Evolutionary conservation across 768 basidiomycete species (phyloP), one percentile per base, ranked within the genome.

Genomic region (Cystofilobasidium ferigula): DNA sequence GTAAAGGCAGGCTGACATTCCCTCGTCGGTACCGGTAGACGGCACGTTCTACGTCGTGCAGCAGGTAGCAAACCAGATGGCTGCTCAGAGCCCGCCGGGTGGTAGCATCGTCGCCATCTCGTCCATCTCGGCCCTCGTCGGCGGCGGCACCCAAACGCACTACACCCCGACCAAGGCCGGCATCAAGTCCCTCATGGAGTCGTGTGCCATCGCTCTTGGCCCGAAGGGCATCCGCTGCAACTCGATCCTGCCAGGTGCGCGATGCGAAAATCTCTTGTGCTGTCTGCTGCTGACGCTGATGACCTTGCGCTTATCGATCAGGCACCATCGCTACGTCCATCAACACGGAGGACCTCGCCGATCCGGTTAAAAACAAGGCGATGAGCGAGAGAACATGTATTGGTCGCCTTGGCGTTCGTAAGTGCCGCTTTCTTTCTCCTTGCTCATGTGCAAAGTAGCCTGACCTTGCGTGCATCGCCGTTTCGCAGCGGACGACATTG

Each of bases 151-250:
- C 63, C 86, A 88, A 76, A 83, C 81, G 60, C 86, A 87, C 72
- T 89, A 88, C 71, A 86, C 85, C 3, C 86, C 86, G 6, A 88
- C 87, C 6, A 87, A 89, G 72, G 87, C 87, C 2, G 86, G 85
- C 1, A 83, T 88, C 60, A 80, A 86, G 51, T 56, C 36, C 24
- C 30, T 89, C 69, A 89, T 88, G 86, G 85, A 88, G 74, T 85
- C 84, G 68, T 85, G 84, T 70, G 86, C 87, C 5, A 82, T 87
- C 48, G 86, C 87, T 4, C 78, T 88, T 30, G 86, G 86, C n/a
- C 84, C 85, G 69, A 82, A 86, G 74, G 82, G 82, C 57, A 88
- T 88, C 69, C 81, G 87, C 42, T 86, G 77, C 70, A 77, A 77
- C 64, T 72, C 72, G 2, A 71, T 78, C 35, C 79, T 87, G n/a